phyloP scores from a whole-genome alignment of 768 basidiomycete species.

The Boletus sp. region DNA sequence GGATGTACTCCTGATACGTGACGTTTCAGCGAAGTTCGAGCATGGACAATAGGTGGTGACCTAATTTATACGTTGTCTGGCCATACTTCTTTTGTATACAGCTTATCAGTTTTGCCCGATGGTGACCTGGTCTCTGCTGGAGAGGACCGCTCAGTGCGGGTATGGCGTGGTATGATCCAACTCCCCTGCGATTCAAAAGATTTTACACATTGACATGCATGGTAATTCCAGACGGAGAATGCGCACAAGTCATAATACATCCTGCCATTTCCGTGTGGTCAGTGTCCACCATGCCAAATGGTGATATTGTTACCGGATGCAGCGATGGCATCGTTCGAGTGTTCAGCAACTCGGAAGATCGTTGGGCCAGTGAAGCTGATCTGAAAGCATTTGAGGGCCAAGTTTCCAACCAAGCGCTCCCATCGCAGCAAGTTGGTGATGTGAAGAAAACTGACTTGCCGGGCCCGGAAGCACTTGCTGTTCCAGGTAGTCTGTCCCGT shows the following conservation, averaged over 20 bases:
- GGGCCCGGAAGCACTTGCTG: conserved; percentile 73
- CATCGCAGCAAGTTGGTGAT: conserved; percentile 87
- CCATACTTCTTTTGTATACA: conserved; percentile 97
- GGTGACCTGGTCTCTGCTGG: conserved; percentile 88
- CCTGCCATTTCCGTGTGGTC: conserved; percentile 98
- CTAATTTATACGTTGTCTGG: conserved; percentile 78
- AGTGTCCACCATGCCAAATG: conserved; percentile 82
- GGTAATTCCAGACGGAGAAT: conserved; percentile 69
- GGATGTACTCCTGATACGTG: neutral
- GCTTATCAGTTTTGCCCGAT: conserved; percentile 74
- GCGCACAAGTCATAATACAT: conserved; percentile 84
- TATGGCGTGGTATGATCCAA: conserved; percentile 75
- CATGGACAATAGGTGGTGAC: conserved; percentile 88
- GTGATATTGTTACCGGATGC: conserved; percentile 89
- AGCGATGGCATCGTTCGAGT: conserved; percentile 88
- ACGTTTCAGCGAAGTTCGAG: conserved; percentile 73
- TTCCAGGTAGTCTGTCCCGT: conserved; percentile 51
- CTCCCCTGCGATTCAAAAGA: conserved; percentile 2
- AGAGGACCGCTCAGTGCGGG: conserved; percentile 88
- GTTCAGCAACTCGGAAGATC: conserved; percentile 71
- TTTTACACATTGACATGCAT: neutral
- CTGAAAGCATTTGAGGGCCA: conserved; percentile 69
- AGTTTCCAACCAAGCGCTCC: conserved; percentile 76
- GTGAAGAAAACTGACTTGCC: conserved; percentile 90
- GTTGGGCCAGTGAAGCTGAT: conserved; percentile 68